A percentile compares a stretch with the other conserved stretches of the same genome.
phyloP scores from a whole-genome alignment of 2,329 filamentous ascomycete species.

The Passalora sequoiae region DNA sequence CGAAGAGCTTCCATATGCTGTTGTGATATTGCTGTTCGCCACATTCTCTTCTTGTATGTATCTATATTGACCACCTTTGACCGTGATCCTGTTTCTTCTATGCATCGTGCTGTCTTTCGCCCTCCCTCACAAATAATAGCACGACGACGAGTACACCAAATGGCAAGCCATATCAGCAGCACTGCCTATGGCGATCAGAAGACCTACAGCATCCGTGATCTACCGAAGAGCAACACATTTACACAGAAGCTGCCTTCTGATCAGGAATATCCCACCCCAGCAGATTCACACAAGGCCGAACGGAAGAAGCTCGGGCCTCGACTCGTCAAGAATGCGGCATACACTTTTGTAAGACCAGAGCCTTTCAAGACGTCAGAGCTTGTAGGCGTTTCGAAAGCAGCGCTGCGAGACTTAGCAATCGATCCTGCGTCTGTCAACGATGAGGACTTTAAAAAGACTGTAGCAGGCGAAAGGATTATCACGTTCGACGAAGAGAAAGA shows the following conservation, averaged over 20 bases:
- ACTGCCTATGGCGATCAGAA: slow-evolving; percentile 25
- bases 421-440: slow-evolving; percentile 61
- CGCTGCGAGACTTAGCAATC: slow-evolving; percentile 77
- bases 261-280: slow-evolving; percentile 70
- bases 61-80: background rate
- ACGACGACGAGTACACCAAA: slow-evolving; percentile 36
- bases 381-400: slow-evolving; percentile 71
- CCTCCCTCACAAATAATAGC: slow-evolving; percentile 16
- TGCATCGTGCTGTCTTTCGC: slow-evolving; percentile 19
- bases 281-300: slow-evolving; percentile 73
- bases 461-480: slow-evolving; percentile 76
- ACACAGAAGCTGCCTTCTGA: slow-evolving; percentile 69
- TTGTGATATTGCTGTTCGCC: background rate
- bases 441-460: slow-evolving; percentile 68
- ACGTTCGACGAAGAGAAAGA: slow-evolving; percentile 60
- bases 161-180: slow-evolving; percentile 41
- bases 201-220: slow-evolving; percentile 41
- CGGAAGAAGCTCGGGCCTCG: slow-evolving; percentile 72
- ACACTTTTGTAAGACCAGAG: slow-evolving; percentile 85
- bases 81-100: slow-evolving; percentile 8
- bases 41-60: slow-evolving; percentile 3
- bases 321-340: slow-evolving; percentile 77
- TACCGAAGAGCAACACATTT: slow-evolving; percentile 62
- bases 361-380: slow-evolving; percentile 67
- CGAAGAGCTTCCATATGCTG: background rate